Conservation (phyloP, 352 stramenopile species). For the Phytophthora pini region DNA sequence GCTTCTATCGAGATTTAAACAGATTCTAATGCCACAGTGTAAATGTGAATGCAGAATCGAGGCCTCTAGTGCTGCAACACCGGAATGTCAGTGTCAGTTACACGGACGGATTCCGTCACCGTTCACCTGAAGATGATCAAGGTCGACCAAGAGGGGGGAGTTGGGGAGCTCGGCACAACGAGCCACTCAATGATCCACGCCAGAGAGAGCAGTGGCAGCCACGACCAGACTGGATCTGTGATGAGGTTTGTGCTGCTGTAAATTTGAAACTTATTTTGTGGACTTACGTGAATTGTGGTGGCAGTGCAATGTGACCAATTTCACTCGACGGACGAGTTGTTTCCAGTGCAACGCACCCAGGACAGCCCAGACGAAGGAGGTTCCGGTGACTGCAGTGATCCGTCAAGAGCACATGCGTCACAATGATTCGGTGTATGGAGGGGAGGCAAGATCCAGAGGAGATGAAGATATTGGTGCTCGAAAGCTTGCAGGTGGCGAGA, state of each 20-base stretch:
- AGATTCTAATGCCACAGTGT: conserved; percentile 10
- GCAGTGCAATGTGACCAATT: conserved; percentile 82
- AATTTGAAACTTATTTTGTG: not conserved
- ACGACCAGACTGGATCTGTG: conserved; percentile 77
- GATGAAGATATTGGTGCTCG: conserved; percentile 3
- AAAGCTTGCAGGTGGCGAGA: conserved; percentile 15
- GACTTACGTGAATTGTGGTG: conserved; percentile 3
- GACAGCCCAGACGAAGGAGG: conserved; percentile 41
- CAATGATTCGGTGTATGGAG: conserved; percentile 6
- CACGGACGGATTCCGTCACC: conserved; percentile 46
- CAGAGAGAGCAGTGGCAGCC: conserved; percentile 31
- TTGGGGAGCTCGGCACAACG: conserved; percentile 10
- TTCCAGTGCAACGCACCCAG: conserved; percentile 76
- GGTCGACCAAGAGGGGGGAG: conserved; percentile 14
- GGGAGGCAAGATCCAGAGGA: not conserved
- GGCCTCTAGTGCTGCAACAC: conserved; percentile 61
- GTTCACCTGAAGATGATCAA: conserved; percentile 18
- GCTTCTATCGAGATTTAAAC: not conserved
- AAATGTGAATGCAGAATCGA: conserved; percentile 40
- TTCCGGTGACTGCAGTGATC: conserved; percentile 30
- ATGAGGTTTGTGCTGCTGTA: conserved; percentile 42
- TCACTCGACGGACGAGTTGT: conserved; percentile 61
- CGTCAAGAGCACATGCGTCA: conserved; percentile 8
- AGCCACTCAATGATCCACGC: conserved; percentile 10
- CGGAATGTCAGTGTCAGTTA: conserved; percentile 55